Percentiles rank a stretch among this genome's conserved stretches.
Evolutionary conservation across 192 early-diverging fungal genomes (phyloP).

Genomic region (Linnemannia zychae): DNA sequence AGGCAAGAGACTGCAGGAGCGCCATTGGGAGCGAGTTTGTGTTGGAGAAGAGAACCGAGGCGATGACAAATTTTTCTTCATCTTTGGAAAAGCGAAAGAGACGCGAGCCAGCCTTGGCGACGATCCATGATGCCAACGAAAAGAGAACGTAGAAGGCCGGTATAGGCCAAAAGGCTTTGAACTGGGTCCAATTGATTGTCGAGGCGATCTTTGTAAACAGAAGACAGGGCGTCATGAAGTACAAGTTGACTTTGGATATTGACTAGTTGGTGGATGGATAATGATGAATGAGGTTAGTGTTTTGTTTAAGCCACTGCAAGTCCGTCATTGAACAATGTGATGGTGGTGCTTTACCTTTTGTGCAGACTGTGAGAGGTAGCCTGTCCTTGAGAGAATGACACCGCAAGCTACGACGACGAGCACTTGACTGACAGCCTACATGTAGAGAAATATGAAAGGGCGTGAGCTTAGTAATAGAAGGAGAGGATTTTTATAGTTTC

Average conservation of each 20-base stretch:
- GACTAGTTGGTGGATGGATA: constrained; percentile 39
- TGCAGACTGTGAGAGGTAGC: constrained; percentile 46
- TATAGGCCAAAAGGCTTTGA: constrained; percentile 81
- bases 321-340: not conserved
- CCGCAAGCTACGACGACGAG: constrained; percentile 51
- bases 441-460: not conserved
- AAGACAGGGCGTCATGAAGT: constrained; percentile 82
- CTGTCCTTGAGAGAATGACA: constrained; percentile 49
- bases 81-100: constrained; percentile 59
- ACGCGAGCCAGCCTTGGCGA: constrained; percentile 57
- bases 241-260: constrained; percentile 72
- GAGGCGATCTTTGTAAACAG: constrained; percentile 82
- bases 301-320: constrained; percentile 17
- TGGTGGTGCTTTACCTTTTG: constrained; percentile 28
- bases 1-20: constrained; percentile 71
- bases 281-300: not conserved
- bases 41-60: constrained; percentile 78
- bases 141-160: constrained; percentile 63
- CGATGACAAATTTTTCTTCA: constrained; percentile 73
- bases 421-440: constrained; percentile 53
- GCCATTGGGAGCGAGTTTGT: constrained; percentile 83
- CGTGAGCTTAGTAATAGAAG: not conserved
- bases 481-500: not conserved
- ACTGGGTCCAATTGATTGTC: constrained; percentile 70
- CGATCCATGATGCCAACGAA: constrained; percentile 41